These are phyloP conservation scores for Cutaneotrichosporon cyanovorans DNA, from an alignment of 1,284 basidiomycete species.

Conservation along the genomic window DNA sequence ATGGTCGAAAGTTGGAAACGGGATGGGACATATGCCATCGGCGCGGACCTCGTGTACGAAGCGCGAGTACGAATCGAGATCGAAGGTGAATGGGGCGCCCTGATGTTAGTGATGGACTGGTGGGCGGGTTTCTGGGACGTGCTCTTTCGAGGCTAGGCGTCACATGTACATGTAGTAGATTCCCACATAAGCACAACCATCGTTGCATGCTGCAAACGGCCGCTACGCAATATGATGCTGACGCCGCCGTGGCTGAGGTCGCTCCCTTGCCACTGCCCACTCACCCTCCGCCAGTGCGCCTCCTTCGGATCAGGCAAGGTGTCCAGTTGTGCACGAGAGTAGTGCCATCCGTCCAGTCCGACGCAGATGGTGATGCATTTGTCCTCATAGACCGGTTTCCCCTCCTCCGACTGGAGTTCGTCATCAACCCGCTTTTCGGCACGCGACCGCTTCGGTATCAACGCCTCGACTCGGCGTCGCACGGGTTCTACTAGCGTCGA, in stretches of 20 bases:
- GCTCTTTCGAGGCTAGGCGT: no score
- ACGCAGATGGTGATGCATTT: conserved; percentile 43
- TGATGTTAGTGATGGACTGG: no score
- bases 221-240: neutral
- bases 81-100: conserved; percentile 49
- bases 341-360: conserved; percentile 52
- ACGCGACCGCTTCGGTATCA: conserved; percentile 14
- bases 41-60: conserved; percentile 64
- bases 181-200: no score
- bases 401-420: conserved; percentile 6
- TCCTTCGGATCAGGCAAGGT: conserved; percentile 54
- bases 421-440: neutral
- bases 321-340: conserved; percentile 42
- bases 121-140: no score
- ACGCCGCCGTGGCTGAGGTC: neutral
- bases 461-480: conserved; percentile 36
- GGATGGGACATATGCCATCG: conserved; percentile 38
- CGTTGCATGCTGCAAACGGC: neutral
- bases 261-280: neutral
- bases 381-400: neutral
- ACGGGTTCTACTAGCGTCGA: conserved; percentile 47
- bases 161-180: no score
- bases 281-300: conserved; percentile 59
- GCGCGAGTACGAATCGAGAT: conserved; percentile 54
- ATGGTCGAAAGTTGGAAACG: conserved; percentile 48